Conservation (phyloP, 176 grass and related monocot species). For the Paspalum notatum region DNA sequence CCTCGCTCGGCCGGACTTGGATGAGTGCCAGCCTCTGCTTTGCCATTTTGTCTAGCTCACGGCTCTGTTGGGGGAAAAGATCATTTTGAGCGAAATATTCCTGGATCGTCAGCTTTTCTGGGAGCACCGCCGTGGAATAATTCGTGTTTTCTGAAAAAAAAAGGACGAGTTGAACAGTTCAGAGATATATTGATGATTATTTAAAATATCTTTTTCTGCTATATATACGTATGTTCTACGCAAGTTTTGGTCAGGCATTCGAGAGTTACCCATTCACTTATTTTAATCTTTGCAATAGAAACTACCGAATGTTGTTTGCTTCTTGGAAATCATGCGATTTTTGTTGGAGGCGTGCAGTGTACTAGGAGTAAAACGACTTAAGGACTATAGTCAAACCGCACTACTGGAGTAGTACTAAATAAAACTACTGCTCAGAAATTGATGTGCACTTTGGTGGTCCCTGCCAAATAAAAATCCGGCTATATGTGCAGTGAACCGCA, state of each 20-base stretch:
- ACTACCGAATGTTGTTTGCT: background rate
- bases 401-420: too few relatives aligned
- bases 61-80: background rate
- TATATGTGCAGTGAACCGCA: too few relatives aligned
- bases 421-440: too few relatives aligned
- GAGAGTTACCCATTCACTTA: background rate
- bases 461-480: too few relatives aligned
- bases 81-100: constrained; percentile 1
- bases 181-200: too few relatives aligned
- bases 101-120: constrained; percentile 4
- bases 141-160: background rate
- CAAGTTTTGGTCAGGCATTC: background rate
- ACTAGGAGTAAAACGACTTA: too few relatives aligned
- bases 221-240: background rate
- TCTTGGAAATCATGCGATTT: background rate
- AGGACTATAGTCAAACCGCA: too few relatives aligned
- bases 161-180: background rate
- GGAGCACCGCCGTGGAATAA: background rate
- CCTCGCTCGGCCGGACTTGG: background rate
- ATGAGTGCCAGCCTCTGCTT: constrained; percentile 13
- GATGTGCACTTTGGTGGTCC: too few relatives aligned
- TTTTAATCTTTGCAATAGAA: background rate
- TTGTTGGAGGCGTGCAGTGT: background rate
- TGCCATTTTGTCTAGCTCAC: constrained; percentile 18
- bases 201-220: too few relatives aligned